Evolutionary conservation across 805 yeast genomes (phyloP), one percentile per base, ranked within the genome.

Genomic region (Danielia reshetovae): DNA sequence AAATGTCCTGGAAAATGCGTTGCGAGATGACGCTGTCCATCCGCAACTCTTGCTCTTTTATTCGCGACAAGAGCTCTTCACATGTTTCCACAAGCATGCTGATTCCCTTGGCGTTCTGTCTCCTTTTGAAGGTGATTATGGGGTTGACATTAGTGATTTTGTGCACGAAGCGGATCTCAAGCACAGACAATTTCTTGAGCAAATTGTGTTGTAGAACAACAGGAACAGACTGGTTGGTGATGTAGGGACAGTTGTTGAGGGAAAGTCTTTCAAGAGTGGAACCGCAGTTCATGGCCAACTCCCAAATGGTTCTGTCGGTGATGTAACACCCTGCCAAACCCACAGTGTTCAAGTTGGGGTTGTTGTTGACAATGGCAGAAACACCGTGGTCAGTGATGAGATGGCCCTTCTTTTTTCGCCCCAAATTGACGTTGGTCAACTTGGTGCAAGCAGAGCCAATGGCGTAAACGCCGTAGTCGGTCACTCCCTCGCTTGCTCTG

Each of bases 291-390:
- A 72, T 56, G 0, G 88, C 87, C 22, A 89, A 59, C 49, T 83
- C 89, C 95, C 95, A 86, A 11, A 89, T 63, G 4, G 85, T 70
- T 27, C 77, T 69, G 60, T 89, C 96, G 6, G 85, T 76, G 13
- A 89, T 72, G 28, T 74, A 68, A 56, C 96, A 86, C 5, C 97
- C 97, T 0, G 97, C 96, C 14, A 87, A 62, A 0, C 97, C 97
- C 28, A 89, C 63, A 0, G 96, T 87, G 29, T 70, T 66, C 29
- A 81, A 67, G 14, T 61, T 54, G 3, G 38, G 45, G 35, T 87
- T 80, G 46, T 74, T 74, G 23, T 66, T 65, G 7, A 79, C 73
- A 18, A 88, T 59, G 10, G 72, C 70, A 10, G 74, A 62, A 17
- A 88, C 55, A 5, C 93, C 77, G 24, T 74, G 65, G 62, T 85